Conservation (phyloP, 2,329 filamentous ascomycete genomes). For the Ustulina deusta region DNA sequence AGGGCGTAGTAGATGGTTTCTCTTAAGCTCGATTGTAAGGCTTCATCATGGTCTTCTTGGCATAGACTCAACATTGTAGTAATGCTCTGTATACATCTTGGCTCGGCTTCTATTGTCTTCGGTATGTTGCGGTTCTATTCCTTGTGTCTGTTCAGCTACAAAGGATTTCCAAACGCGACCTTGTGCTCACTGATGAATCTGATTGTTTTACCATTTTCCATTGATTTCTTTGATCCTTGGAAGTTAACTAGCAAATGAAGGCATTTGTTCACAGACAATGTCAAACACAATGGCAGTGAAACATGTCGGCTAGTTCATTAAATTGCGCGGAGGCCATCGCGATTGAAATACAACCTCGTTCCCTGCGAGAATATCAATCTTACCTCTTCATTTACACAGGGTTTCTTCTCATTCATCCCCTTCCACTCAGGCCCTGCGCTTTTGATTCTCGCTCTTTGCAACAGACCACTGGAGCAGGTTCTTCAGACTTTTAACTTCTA, state of each 20-base stretch:
- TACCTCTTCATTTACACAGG: background rate
- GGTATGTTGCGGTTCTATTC: background rate
- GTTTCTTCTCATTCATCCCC: background rate
- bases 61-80: conserved; percentile 5
- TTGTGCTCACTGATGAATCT: conserved; percentile 17
- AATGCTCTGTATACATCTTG: conserved; percentile 12
- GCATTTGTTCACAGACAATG: background rate
- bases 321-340: background rate
- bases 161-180: background rate
- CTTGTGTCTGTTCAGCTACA: conserved; percentile 7
- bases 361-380: background rate
- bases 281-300: conserved; percentile 22
- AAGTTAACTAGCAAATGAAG: background rate
- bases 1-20: conserved; percentile 12
- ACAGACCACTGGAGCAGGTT: conserved; percentile 21
- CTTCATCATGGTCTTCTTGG: conserved; percentile 1
- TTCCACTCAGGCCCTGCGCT: background rate
- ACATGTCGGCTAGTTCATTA: conserved; percentile 6
- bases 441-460: conserved; percentile 1
- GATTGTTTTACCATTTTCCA: conserved; percentile 26
- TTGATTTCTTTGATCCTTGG: conserved; percentile 4
- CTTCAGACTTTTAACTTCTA: conserved; percentile 8
- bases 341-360: conserved; percentile 12
- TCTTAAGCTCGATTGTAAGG: conserved; percentile 9
- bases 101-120: background rate